phyloP scores from a whole-genome alignment of 305 asterid genomes.

The Ajuga reptans region DNA sequence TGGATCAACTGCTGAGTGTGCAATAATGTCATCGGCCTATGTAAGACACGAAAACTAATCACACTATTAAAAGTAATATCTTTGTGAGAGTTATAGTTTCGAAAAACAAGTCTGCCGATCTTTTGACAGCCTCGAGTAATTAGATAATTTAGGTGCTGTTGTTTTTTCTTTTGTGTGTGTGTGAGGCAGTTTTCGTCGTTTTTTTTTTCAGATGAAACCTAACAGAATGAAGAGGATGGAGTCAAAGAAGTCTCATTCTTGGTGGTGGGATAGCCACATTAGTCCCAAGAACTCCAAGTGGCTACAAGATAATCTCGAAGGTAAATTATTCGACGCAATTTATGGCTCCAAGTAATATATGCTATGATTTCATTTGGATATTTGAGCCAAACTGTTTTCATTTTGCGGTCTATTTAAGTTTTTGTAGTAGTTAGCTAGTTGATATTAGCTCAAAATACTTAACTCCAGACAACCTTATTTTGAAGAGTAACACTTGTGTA shows the following conservation, averaged over 20 bases:
- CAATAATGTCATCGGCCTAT: conserved; percentile 46
- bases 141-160: background rate
- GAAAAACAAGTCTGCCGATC: background rate
- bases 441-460: background rate
- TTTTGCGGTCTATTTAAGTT: background rate
- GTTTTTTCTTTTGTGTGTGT: background rate
- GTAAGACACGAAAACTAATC: conserved; percentile 31
- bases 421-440: background rate
- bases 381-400: background rate
- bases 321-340: conserved; percentile 26
- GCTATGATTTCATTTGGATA: background rate
- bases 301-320: conserved; percentile 92
- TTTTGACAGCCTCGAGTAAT: background rate
- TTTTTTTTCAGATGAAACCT: conserved; percentile 39
- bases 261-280: conserved; percentile 98
- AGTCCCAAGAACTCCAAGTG: conserved; percentile 81
- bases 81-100: background rate
- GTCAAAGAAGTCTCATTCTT: conserved; percentile 73
- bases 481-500: too few relatives aligned
- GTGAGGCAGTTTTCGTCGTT: background rate
- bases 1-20: conserved; percentile 20
- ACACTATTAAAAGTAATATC: background rate
- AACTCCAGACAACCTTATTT: background rate
- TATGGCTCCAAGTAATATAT: background rate
- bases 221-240: conserved; percentile 53